These are phyloP conservation scores for Xanthoconium separans DNA, from an alignment of 1,284 basidiomycete genomes.

Conservation along the genomic window DNA sequence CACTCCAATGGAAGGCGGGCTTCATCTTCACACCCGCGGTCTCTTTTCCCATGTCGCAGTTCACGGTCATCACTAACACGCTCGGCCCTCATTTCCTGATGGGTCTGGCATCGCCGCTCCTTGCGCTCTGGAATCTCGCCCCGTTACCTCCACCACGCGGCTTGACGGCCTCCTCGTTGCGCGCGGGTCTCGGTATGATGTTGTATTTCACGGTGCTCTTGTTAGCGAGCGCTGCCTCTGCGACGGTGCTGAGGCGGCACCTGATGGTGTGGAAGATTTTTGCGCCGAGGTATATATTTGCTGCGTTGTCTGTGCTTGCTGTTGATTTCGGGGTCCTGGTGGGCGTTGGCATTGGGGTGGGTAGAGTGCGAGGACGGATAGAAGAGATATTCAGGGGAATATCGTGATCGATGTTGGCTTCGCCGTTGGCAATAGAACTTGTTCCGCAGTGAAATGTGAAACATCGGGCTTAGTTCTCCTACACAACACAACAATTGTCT, in stretches of 20 bases:
- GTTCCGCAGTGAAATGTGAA: background rate
- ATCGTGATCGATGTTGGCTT: conserved; percentile 1
- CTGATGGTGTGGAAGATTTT: conserved; percentile 99
- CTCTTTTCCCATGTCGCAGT: conserved; percentile 72
- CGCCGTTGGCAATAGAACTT: background rate
- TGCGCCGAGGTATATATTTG: conserved; percentile 90
- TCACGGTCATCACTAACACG: conserved; percentile 82
- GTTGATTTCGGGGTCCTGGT: conserved; percentile 59
- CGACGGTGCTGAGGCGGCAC: conserved; percentile 82
- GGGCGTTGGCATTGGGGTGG: conserved; percentile 41
- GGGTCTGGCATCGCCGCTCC: conserved; percentile 65
- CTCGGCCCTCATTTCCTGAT: conserved; percentile 72
- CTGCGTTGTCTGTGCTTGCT: conserved; percentile 50
- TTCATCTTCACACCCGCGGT: conserved; percentile 75
- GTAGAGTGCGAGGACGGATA: conserved; percentile 23
- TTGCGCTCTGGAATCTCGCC: conserved; percentile 88
- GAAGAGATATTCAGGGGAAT: conserved; percentile 22
- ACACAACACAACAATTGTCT: background rate
- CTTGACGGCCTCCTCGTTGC: conserved; percentile 37
- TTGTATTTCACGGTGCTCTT: conserved; percentile 70
- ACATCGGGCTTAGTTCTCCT: conserved; percentile 2
- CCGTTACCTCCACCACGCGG: conserved; percentile 40
- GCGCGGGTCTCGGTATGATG: conserved; percentile 57
- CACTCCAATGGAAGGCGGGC: conserved; percentile 95
- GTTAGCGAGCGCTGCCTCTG: conserved; percentile 70